These are phyloP conservation scores for Sporisorium graminicola DNA, from an alignment of 1,284 basidiomycete species.

Conservation along the genomic window DNA sequence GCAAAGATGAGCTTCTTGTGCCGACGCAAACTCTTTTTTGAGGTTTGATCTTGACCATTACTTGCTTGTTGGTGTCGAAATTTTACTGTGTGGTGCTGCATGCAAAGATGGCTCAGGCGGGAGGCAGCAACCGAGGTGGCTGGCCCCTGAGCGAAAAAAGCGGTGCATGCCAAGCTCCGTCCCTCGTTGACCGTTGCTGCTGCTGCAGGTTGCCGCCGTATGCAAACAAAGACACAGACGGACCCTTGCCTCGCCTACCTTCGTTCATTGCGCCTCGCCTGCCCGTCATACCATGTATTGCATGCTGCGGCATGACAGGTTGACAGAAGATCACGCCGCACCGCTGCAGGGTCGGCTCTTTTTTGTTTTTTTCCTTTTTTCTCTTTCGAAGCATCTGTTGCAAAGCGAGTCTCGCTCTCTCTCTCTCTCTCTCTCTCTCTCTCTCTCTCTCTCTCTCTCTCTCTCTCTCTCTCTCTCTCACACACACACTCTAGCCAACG, in stretches of 20 bases:
- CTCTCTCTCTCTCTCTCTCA: too few relatives aligned
- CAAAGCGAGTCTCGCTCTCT: neutral
- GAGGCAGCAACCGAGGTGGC: neutral
- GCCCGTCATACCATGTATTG: neutral
- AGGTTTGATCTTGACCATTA: neutral
- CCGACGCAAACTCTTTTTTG: too few relatives aligned
- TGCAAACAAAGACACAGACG: neutral
- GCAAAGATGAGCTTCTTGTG: neutral
- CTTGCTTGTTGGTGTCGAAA: neutral
- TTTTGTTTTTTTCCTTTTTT: neutral
- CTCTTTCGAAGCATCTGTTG: slow-evolving; percentile 1
- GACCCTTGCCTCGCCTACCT: neutral
- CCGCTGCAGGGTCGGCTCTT: slow-evolving; percentile 10
- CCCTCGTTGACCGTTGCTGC: neutral
- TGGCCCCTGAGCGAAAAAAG: slow-evolving; percentile 4
- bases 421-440: neutral
- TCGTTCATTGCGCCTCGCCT: neutral
- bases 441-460: too few relatives aligned
- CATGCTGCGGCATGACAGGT: slow-evolving; percentile 8
- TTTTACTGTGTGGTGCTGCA: neutral
- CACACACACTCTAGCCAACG: too few relatives aligned
- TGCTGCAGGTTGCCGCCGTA: slow-evolving; percentile 2
- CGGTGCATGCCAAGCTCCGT: slow-evolving; percentile 3
- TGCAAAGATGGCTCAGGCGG: neutral
- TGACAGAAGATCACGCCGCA: slow-evolving; percentile 1